These are phyloP conservation scores for Ascochyta lentis DNA, from an alignment of 2,329 filamentous ascomycete genomes.

Conservation along the genomic window DNA sequence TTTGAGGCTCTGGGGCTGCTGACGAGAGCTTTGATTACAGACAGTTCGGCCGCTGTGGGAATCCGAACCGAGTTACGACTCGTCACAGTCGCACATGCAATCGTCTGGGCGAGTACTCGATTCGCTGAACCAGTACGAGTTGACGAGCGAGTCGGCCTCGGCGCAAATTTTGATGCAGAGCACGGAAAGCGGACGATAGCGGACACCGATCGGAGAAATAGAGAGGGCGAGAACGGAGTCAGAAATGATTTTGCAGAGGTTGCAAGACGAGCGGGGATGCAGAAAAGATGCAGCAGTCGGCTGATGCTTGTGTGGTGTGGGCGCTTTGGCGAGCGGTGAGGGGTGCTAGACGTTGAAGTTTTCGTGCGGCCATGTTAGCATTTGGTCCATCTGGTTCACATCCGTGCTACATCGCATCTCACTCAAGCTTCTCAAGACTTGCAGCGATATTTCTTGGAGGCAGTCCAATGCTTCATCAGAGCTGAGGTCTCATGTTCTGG, in stretches of 20 bases:
- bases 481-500: not conserved
- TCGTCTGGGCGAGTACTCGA: constrained; percentile 7
- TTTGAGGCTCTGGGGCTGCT: constrained; percentile 15
- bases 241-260: constrained; percentile 17
- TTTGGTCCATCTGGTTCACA: not conserved
- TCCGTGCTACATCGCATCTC: not conserved
- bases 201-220: constrained; percentile 15
- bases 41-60: constrained; percentile 15
- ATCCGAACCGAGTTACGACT: constrained; percentile 6
- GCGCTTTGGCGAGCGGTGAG: constrained; percentile 21
- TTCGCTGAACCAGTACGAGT: constrained; percentile 20
- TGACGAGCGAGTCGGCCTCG: constrained; percentile 20
- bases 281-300: constrained; percentile 19
- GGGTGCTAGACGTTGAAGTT: constrained; percentile 1
- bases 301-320: constrained; percentile 14
- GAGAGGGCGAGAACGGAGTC: constrained; percentile 10
- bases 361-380: constrained; percentile 6
- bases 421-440: constrained; percentile 17
- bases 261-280: constrained; percentile 20
- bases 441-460: not conserved
- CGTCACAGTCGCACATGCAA: constrained; percentile 3
- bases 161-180: constrained; percentile 20
- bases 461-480: not conserved
- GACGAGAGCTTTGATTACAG: constrained; percentile 15
- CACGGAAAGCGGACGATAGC: constrained; percentile 19